Base-by-base conservation (phyloP, 306 rosid genomes). In the Hippophae rhamnoides region DNA sequence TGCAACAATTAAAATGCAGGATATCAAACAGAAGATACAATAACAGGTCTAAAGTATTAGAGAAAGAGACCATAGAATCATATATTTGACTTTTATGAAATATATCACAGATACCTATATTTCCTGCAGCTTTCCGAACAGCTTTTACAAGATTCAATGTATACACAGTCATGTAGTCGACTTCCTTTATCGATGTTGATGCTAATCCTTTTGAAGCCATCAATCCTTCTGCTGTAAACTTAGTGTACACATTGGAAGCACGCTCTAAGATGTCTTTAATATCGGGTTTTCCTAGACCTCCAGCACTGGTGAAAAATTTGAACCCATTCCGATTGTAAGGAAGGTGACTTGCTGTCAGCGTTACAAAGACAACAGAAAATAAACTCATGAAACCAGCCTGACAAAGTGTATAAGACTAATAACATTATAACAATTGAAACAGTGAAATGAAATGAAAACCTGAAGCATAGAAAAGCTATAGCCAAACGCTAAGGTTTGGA, bases 321-420 rank as follows among this genome's bases (percentile, higher is more conserved):
- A 92, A 87, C 63, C 98, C 96, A 71, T 92, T 92, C 66, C 98
- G 73, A 84, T 92, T 92, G 82, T 74, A 92, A 53, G 98, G 98
- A 68, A 92, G 87, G 74, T 92, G 98, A 76, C 98, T 92, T 45
- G 96, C 98, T 85, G 86, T 74, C 74, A 76, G 79, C 68, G 68
- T 51, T 46, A 7, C 5, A 31, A 11, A 38, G 42, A 43, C 48
- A 14, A 46, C 61, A 25, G 45, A 58, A 62, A 52, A 18, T 47
- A 57, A 12, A 8, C 50, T 43, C 10, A 43, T 31, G 41, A 54
- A 46, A 18, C 25, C 9, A 5, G 3, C n/a, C 51, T 41, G 27
- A 44, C 12, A 31, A 8, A 50, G 13, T 5, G 58, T 18, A 43
- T n/a, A 46, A 41, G 13, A 52, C 23, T 2, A 48, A 43, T 31